Evolutionary conservation across 106 monocot species (phyloP).

Genomic region (Acorus calamus): DNA sequence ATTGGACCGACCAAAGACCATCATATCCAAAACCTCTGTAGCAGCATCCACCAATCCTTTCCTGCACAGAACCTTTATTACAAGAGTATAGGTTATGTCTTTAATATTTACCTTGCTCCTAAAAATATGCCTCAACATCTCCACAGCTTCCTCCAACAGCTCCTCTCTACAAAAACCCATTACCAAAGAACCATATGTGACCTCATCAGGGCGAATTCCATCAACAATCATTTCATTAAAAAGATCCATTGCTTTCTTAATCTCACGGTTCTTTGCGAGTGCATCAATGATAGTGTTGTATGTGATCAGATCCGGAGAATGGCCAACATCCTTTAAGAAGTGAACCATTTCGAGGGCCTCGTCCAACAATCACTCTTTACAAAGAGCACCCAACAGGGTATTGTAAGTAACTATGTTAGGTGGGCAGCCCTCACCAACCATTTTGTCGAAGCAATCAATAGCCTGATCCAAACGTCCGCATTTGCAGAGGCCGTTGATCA

Average conservation of each 20-base stretch:
- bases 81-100: constrained; percentile 41
- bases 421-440: constrained; percentile 44
- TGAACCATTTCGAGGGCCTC: constrained; percentile 48
- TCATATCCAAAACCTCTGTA: constrained; percentile 50
- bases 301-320: constrained; percentile 38
- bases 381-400: constrained; percentile 56
- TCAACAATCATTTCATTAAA: constrained; percentile 60
- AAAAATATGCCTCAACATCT: constrained; percentile 48
- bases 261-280: constrained; percentile 47
- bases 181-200: constrained; percentile 69
- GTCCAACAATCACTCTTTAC: constrained; percentile 45
- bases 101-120: constrained; percentile 35
- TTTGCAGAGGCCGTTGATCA: constrained; percentile 73
- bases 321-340: constrained; percentile 24
- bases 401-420: constrained; percentile 88
- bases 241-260: constrained; percentile 41
- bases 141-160: constrained; percentile 45
- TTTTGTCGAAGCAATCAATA: constrained; percentile 52
- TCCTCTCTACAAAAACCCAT: constrained; percentile 50
- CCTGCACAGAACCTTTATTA: constrained; percentile 58
- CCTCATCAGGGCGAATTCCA: constrained; percentile 64
- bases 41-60: constrained; percentile 28
- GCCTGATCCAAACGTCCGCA: constrained; percentile 45
- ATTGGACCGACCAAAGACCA: constrained; percentile 31
- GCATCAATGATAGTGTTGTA: constrained; percentile 66